Evolutionary conservation across 345 rosid species (phyloP).

Genomic region (Alliaria petiolata): DNA sequence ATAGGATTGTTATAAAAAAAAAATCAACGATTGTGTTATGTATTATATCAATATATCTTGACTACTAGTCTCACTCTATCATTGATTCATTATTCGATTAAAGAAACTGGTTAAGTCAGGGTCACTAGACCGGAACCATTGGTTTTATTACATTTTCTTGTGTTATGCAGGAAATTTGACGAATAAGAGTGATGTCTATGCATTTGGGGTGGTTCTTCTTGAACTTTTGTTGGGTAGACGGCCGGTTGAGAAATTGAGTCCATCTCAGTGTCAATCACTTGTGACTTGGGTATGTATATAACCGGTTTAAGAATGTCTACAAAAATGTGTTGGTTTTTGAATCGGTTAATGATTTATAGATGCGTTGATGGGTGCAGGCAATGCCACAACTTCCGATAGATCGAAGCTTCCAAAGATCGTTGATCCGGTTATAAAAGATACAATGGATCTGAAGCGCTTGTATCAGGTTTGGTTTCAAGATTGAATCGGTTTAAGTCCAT

Average conservation of each 20-base stretch:
- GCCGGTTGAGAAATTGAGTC: conserved; percentile 80
- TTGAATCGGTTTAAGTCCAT: not conserved
- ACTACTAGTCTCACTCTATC: not conserved
- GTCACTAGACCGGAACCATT: not conserved
- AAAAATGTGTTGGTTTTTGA: conserved; percentile 46
- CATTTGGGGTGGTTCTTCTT: conserved; percentile 88
- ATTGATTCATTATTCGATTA: not conserved
- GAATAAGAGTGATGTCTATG: conserved; percentile 95
- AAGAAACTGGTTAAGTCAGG: not conserved
- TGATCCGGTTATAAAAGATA: conserved; percentile 71
- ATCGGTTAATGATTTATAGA: conserved; percentile 7
- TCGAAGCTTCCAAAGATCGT: conserved; percentile 71
- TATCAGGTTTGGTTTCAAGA: conserved; percentile 60
- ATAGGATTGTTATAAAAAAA: too few species aligned
- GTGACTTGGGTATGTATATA: conserved; percentile 72
- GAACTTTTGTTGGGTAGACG: conserved; percentile 79
- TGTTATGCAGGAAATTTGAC: conserved; percentile 63
- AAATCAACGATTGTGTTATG: too few species aligned
- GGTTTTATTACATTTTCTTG: conserved; percentile 1
- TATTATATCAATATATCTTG: too few species aligned
- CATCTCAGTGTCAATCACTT: conserved; percentile 83
- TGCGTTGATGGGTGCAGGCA: conserved; percentile 48
- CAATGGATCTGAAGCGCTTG: conserved; percentile 76
- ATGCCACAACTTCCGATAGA: conserved; percentile 95
- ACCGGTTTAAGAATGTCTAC: not conserved